phyloP scores from a whole-genome alignment of 345 rosid species.

The Lumnitzera littorea region DNA sequence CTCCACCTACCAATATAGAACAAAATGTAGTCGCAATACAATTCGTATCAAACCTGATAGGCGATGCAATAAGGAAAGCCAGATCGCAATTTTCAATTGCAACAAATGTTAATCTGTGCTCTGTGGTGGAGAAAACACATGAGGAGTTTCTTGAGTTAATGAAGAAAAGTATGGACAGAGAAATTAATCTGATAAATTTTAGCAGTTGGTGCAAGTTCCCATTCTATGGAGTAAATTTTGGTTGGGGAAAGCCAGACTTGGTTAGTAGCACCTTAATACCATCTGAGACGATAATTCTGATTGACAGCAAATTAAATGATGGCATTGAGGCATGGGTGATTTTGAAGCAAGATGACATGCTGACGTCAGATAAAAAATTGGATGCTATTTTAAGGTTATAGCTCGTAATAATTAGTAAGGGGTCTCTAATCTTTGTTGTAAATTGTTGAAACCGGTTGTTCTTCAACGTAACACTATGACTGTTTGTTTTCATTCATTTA shows the following conservation, averaged over 20 bases:
- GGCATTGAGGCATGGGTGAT: slow-evolving; percentile 48
- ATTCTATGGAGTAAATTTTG: slow-evolving; percentile 42
- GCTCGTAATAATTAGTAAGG: too few relatives aligned
- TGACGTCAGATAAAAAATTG: background rate
- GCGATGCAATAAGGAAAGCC: slow-evolving; percentile 8
- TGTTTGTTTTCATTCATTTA: too few relatives aligned
- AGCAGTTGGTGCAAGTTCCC: slow-evolving; percentile 33
- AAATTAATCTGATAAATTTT: slow-evolving; percentile 14
- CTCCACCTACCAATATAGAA: background rate
- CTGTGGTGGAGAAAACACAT: background rate
- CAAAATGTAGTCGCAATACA: background rate
- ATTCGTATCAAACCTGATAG: slow-evolving; percentile 11
- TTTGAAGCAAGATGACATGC: slow-evolving; percentile 12
- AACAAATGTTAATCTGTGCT: background rate
- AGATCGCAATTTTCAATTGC: background rate
- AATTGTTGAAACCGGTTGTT: too few relatives aligned
- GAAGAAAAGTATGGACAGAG: background rate
- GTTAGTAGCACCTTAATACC: slow-evolving; percentile 21
- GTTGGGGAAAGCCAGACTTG: slow-evolving; percentile 53
- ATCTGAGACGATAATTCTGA: slow-evolving; percentile 19
- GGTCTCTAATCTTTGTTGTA: too few relatives aligned
- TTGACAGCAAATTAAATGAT: slow-evolving; percentile 28
- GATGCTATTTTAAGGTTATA: too few relatives aligned
- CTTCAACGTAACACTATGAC: too few relatives aligned
- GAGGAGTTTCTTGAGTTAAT: background rate